Evolutionary conservation across 345 rosid genomes (phyloP), one percentile per base, ranked within the genome.

Genomic region (Ailanthus altissimus): DNA sequence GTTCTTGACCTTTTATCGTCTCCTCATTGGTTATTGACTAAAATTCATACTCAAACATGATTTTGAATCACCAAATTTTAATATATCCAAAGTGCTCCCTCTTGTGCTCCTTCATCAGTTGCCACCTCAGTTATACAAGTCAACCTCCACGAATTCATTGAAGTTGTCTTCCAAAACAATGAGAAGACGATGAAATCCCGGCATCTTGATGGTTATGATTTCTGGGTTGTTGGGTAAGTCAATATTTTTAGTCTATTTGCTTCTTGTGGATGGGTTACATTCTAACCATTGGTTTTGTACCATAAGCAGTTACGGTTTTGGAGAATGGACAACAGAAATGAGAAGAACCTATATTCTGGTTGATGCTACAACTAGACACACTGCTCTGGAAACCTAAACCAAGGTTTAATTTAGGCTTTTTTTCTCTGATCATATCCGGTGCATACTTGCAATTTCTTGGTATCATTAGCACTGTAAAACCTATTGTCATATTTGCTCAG

Each of bases 201-300:
- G 98, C 98, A 94, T 77, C 94, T 92, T 53, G 98, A 94, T 77
- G 98, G 98, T 53, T 94, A 92, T 72, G 97, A 92, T 83, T 92
- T 92, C 82, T 92, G 97, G 94, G 94, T 84, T 74, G 89, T 90
- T 7, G 98, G 98, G 94, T 94, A 77, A 87, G 92, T 85, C 49
- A 5, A 6, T 60, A 58, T 15, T 67, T 68, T 67, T 67, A 50
- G 40, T 38, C 1, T 5, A 64, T 65, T 51, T 43, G 50, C 4
- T 67, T 28, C 14, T 72, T 16, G 69, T 38, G 2, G 2, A 32
- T 47, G 68, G 64, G 40, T 9, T 47, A 15, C 62, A 53, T 73
- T 60, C 77, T 81, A 66, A 84, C 26, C 20, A 13, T 77, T 69
- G 53, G 6, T 23, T 16, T 70, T 78, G 47, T 11, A 11, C 61